Evolutionary conservation across 208 protist genomes (phyloP), one percentile per base, ranked within the genome.

Genomic region (Leishmania tropica): DNA sequence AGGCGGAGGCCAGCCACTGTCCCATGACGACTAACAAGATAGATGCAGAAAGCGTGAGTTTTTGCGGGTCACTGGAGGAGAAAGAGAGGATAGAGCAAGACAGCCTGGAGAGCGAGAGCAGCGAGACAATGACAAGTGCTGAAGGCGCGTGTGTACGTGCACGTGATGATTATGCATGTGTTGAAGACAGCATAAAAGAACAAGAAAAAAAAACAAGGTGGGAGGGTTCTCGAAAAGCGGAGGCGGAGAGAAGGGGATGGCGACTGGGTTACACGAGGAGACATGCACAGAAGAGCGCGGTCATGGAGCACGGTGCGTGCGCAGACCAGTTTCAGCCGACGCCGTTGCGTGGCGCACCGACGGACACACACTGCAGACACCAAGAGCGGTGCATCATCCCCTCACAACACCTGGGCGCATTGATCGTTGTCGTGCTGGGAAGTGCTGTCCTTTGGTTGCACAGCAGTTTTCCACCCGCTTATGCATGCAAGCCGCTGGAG

Each of bases 1-100:
- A 88, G 47, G 82, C 85, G 72, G 81, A 84, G 17, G 85, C 81
- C 67, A 88, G 62, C 82, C 85, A 86, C 85, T 88, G 85, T 47
- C 82, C 85, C 81, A 83, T 88, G 42, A 31, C 64, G 58, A 51
- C 60, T 51, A 51, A 48, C 3, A n/a, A 13, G 37, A 47, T 19
- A 21, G 67, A 72, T 13, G 67, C 15, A 72, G 67, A 47, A n/a
- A n/a, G 15, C 37, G 19, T 48, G 37, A 78, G 56, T n/a, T 21
- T 10, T 62, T 31, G 21, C 3, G 60, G 28, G 24, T 17, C 60
- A 35, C 60, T 65, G 60, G 10, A 47, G 67, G 53, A 28, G 51
- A 78, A 7, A 62, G 60, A 21, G 42, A 40, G 54, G 42, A 28
- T 53, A 17, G 31, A 51, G 54, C 53, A 31, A 10, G n/a, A 75